Evolutionary conservation across 495 filamentous ascomycete genomes (phyloP).

Genomic region (Friedmanniomyces endolithicus): DNA sequence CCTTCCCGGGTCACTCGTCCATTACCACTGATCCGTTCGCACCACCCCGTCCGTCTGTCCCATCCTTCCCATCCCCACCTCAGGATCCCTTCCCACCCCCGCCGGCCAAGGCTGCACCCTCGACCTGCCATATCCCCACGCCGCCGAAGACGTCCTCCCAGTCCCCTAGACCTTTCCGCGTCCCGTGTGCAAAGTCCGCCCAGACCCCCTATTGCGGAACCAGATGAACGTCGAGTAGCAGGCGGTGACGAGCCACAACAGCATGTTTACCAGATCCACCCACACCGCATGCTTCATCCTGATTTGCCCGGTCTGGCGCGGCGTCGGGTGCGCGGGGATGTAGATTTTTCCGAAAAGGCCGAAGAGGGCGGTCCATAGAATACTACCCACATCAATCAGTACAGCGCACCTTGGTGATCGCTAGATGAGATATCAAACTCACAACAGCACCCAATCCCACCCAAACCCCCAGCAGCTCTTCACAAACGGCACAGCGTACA

Average conservation of each 20-base stretch:
- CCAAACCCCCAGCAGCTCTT: slow-evolving; percentile 44
- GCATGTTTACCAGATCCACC: slow-evolving; percentile 60
- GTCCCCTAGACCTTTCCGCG: slow-evolving; percentile 17
- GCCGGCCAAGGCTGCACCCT: background rate
- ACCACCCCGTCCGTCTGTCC: slow-evolving; percentile 1
- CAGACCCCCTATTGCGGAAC: background rate
- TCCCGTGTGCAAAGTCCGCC: slow-evolving; percentile 19
- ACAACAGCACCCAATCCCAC: slow-evolving; percentile 59
- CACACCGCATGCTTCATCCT: slow-evolving; percentile 82
- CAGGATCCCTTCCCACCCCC: background rate
- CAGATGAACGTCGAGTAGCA: slow-evolving; percentile 22
- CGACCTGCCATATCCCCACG: background rate
- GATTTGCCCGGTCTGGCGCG: slow-evolving; percentile 41
- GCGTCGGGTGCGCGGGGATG: slow-evolving; percentile 52
- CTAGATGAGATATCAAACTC: slow-evolving; percentile 3
- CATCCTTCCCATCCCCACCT: background rate
- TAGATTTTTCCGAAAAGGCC: slow-evolving; percentile 67
- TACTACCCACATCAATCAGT: slow-evolving; percentile 19
- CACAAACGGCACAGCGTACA: slow-evolving; percentile 51
- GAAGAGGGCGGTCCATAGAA: slow-evolving; percentile 71
- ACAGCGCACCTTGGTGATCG: background rate
- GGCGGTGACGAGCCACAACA: slow-evolving; percentile 57
- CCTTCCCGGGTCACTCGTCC: background rate
- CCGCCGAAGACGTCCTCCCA: background rate
- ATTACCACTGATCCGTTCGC: background rate